Evolutionary conservation across 2,329 filamentous ascomycete genomes (phyloP).

Genomic region (Microsporum canis): DNA sequence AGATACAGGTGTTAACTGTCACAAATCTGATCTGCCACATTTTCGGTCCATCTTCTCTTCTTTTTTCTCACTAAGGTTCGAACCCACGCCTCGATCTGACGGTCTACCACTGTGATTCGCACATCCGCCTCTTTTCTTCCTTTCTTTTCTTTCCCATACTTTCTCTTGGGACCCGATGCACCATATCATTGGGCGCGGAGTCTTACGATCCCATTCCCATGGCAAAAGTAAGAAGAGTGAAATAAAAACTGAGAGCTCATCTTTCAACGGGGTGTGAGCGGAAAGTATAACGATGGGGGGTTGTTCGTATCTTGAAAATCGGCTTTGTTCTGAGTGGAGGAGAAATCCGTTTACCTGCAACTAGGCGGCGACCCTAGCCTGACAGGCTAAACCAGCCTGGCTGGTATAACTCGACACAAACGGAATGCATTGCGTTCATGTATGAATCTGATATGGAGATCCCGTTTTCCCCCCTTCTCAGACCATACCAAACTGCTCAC

Average conservation of each 20-base stretch:
- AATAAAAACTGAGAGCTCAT: constrained; percentile 4
- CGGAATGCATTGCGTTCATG: background rate
- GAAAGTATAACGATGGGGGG: background rate
- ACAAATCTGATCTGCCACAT: constrained; percentile 3
- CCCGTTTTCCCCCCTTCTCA: background rate
- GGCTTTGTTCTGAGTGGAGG: background rate
- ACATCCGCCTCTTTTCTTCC: background rate
- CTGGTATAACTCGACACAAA: background rate
- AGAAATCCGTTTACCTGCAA: background rate
- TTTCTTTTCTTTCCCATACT: background rate
- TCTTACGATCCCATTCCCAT: background rate
- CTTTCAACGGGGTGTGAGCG: background rate
- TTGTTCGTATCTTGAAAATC: constrained; percentile 1
- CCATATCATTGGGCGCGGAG: background rate
- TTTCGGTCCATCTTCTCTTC: background rate
- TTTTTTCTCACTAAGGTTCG: background rate
- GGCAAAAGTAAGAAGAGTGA: background rate
- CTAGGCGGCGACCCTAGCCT: background rate
- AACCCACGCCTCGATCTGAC: background rate
- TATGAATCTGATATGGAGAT: background rate
- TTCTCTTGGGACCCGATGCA: background rate
- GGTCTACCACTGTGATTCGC: background rate
- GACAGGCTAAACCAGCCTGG: background rate
- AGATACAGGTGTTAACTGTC: background rate
- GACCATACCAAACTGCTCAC: background rate